Evolutionary conservation across 2,329 filamentous ascomycete genomes (phyloP), one percentile per base, ranked within the genome.

Genomic region (Ambrosiella xylebori): DNA sequence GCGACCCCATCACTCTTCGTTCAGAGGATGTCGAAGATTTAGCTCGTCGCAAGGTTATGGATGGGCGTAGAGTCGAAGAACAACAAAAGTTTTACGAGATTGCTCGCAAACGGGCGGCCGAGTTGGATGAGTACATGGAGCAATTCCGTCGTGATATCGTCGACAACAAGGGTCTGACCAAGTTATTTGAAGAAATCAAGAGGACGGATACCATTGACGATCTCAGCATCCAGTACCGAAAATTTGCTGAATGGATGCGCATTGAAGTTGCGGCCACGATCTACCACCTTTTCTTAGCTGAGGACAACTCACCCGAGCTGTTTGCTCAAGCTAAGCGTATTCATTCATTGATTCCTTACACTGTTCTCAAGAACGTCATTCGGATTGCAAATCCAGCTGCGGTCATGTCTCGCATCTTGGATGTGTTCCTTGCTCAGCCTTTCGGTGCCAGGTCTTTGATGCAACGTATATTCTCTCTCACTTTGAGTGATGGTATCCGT

Each of bases 121-220:
- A 97, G 66, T 76, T 98, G 55, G 93, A 98, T 69, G 87, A 95
- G 27, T 96, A 97, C 68, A 98, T 98, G 93, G 93, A 98, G 71
- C 71, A 95, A 83, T 84, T 84, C 68, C 80, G 81, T 7, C 79
- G 79, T 62, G 81, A 84, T 64, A 83, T 82, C 59, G 74, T 83
- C n/a, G 79, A 82, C 65, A 72, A 72, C 61, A 88, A 96, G 68
- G 93, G 93, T 7, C 77, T 98, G 45, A 94, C 91, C 0, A 91
- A 86, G 68, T 78, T 98, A 0, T 97, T 98, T 70, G 79, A 85
- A 59, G 93, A 97, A 68, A 95, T 98, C 69, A 86, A 86, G 65
- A 84, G 89, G 58, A 97, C 97, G 73, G 77, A 87, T 61, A 88
- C 80, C 3, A 91, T 98, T 57, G 79, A 81, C 62, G 88, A 96